These are phyloP conservation scores for Sisymbrium altissimum DNA, from an alignment of 345 rosid species.

Conservation along the genomic window DNA sequence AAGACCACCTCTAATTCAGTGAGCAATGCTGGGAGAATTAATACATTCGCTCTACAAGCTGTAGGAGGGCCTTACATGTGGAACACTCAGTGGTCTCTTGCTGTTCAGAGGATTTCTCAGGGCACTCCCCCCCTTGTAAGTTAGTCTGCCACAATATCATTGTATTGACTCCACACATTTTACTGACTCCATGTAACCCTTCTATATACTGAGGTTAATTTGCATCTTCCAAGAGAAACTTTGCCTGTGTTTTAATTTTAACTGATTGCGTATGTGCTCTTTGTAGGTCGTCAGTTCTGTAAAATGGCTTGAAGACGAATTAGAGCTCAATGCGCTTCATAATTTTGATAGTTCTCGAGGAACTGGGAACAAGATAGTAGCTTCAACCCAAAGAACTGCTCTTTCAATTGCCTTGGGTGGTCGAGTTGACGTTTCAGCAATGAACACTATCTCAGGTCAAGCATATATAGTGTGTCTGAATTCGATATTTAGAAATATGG, in stretches of 20 bases:
- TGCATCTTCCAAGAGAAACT: background rate
- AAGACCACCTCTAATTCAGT: conserved; percentile 61
- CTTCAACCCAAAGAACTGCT: conserved; percentile 65
- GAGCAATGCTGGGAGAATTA: conserved; percentile 64
- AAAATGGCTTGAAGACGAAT: conserved; percentile 95
- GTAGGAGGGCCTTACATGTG: conserved; percentile 93
- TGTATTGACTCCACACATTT: no score
- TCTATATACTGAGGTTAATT: background rate
- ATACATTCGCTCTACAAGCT: conserved; percentile 64
- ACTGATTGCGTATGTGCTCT: conserved; percentile 9
- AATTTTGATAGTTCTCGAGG: conserved; percentile 72
- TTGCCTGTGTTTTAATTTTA: background rate
- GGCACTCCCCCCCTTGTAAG: conserved; percentile 98
- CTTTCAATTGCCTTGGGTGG: conserved; percentile 90
- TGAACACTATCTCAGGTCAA: conserved; percentile 78
- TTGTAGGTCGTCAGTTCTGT: conserved; percentile 85
- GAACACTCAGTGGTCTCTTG: conserved; percentile 70
- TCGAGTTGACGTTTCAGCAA: conserved; percentile 66
- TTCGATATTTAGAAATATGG: conserved; percentile 36
- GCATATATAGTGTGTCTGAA: background rate
- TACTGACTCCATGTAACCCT: background rate
- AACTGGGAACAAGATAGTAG: conserved; percentile 81
- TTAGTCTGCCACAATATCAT: background rate
- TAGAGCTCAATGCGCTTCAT: conserved; percentile 86
- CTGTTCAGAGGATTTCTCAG: conserved; percentile 81